Conservation (phyloP, 768 basidiomycete genomes). For the Trametes gibbosa region DNA sequence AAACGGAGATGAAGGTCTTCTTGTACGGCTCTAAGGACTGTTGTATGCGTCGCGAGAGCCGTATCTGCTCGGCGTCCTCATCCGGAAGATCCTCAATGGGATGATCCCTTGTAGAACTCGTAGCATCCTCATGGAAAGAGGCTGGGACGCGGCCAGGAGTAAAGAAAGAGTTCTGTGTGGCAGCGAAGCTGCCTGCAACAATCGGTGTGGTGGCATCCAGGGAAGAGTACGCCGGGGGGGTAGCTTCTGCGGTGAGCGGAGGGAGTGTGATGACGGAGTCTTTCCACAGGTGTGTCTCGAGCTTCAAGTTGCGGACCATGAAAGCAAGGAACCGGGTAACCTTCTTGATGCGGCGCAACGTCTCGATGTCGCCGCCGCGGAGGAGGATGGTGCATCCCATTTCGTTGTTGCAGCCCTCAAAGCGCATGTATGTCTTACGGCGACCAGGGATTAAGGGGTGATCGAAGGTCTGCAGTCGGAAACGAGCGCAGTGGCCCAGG, state of each 20-base stretch:
- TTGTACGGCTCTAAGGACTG: conserved; percentile 81
- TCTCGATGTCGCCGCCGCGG: conserved; percentile 82
- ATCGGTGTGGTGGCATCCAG: conserved; percentile 11
- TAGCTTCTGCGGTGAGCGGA: conserved; percentile 61
- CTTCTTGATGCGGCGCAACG: conserved; percentile 82
- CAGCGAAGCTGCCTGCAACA: conserved; percentile 5
- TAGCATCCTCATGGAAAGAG: conserved; percentile 35
- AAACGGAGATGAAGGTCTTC: conserved; percentile 89
- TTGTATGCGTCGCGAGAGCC: conserved; percentile 75
- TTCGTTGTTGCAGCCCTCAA: conserved; percentile 91
- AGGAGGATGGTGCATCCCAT: conserved; percentile 94
- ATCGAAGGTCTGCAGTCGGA: conserved; percentile 90
- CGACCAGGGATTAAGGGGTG: conserved; percentile 91
- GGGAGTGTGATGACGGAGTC: conserved; percentile 80
- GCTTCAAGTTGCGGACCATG: conserved; percentile 88
- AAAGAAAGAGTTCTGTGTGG: background rate
- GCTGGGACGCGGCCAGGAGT: conserved; percentile 16
- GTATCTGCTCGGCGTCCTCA: conserved; percentile 68
- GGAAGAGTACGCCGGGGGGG: conserved; percentile 40
- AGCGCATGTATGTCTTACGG: conserved; percentile 96
- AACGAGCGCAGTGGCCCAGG: conserved; percentile 82
- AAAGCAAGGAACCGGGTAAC: conserved; percentile 91
- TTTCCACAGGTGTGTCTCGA: conserved; percentile 94
- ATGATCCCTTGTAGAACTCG: conserved; percentile 4
- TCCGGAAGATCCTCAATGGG: conserved; percentile 47